Base-by-base conservation (phyloP, 176 grass and related monocot species). In the Oryza glumipatula region DNA sequence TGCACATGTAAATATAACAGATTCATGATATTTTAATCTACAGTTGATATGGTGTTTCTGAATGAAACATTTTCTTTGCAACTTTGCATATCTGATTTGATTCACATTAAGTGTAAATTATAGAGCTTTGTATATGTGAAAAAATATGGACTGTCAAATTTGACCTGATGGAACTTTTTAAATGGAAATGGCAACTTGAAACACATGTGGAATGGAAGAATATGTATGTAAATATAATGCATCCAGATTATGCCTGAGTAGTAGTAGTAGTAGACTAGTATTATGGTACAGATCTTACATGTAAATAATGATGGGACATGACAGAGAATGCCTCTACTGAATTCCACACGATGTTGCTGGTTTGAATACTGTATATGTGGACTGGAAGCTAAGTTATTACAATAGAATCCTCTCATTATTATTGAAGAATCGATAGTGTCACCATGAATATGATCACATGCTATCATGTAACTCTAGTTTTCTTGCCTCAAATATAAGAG, bases 281-380 rank as follows among this genome's bases (percentile, higher is more conserved):
- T 22, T 52, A 48, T 38, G 33, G 52, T 63, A 82, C 22, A 72
- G 43, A 72, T 78, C 44, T 78, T 51, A 19, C 72, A 21, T 61
- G 21, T 70, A 45, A 76, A 8, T 76, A 26, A 16, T 73, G 41
- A 16, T 76, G 46, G 48, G 10, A 19, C 21, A 77, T 35, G 9
- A 17, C 58, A 70, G 3, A 46, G 5, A n/a, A 41, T 80, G 43
- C 30, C 43, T 30, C 70, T 87, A 58, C 35, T 60, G 35, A 41
- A 61, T 70, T 39, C 41, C 48, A 52, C 9, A 67, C 43, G 23
- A 44, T 78, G 35, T 10, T 60, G 26, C 60, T 17, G 2, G 33
- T 22, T 73, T 73, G 17, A 63, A 17, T 73, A 84, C n/a, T 44
- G 35, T 60, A 52, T 38, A 38, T 83, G 2, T 73, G 26, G 38